Evolutionary conservation across 2,329 filamentous ascomycete genomes (phyloP).

Genomic region (Trichoderma citrinoviride): DNA sequence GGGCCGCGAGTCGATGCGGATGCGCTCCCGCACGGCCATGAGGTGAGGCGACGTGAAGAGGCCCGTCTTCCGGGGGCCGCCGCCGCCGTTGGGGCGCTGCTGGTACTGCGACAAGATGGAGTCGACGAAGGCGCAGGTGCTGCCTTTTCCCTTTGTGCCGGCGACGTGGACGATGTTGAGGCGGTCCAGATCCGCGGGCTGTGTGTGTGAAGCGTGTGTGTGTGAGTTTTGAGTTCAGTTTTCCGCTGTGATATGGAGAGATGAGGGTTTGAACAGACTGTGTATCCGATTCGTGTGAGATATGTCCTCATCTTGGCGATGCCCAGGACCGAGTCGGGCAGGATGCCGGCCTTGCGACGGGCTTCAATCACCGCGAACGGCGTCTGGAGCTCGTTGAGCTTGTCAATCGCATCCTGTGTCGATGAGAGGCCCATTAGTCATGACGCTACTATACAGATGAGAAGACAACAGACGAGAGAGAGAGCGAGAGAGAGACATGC

Average conservation of each 20-base stretch:
- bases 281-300: slow-evolving; percentile 73
- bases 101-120: slow-evolving; percentile 58
- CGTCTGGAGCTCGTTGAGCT: slow-evolving; percentile 87
- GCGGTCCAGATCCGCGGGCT: slow-evolving; percentile 51
- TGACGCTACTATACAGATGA: neutral
- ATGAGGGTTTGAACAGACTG: slow-evolving; percentile 39
- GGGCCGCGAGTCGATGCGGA: slow-evolving; percentile 58
- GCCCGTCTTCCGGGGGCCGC: slow-evolving; percentile 49
- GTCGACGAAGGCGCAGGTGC: slow-evolving; percentile 65
- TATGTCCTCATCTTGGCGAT: slow-evolving; percentile 73
- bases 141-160: slow-evolving; percentile 76
- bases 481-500: slow-evolving; percentile 24
- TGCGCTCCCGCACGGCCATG: slow-evolving; percentile 64
- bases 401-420: slow-evolving; percentile 73
- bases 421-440: neutral
- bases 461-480: too few species aligned
- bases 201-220: neutral
- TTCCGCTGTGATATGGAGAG: neutral
- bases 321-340: slow-evolving; percentile 66
- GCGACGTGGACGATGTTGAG: slow-evolving; percentile 68
- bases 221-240: neutral
- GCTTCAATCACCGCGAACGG: slow-evolving; percentile 79
- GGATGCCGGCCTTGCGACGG: slow-evolving; percentile 69
- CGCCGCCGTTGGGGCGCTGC: slow-evolving; percentile 23
- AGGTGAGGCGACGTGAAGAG: slow-evolving; percentile 70